These are phyloP conservation scores for Lathyrus oleraceus DNA, from an alignment of 306 rosid species.

Conservation along the genomic window DNA sequence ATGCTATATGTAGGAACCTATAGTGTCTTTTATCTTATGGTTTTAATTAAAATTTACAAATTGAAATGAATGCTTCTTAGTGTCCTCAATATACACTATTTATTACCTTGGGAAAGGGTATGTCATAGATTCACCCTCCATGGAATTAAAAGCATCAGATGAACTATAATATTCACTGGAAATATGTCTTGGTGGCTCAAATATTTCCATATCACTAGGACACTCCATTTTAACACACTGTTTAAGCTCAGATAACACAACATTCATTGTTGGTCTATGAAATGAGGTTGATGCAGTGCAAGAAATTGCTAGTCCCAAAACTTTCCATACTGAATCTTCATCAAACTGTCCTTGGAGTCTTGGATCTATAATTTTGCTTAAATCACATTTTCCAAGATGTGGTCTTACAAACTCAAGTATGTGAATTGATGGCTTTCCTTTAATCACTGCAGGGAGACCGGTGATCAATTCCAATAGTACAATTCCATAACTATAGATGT, in stretches of 20 bases:
- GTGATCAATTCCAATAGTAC: conserved; percentile 63
- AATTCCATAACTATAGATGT: conserved; percentile 62
- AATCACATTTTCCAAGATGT: conserved; percentile 39
- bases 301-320: conserved; percentile 54
- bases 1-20: neutral
- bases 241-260: conserved; percentile 52
- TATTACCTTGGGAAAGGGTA: conserved; percentile 41
- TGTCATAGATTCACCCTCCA: conserved; percentile 42
- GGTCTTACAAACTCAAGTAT: conserved; percentile 50
- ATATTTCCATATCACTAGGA: conserved; percentile 34
- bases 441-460: conserved; percentile 54
- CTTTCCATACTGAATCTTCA: conserved; percentile 38
- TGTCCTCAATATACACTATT: neutral
- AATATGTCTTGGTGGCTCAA: conserved; percentile 20
- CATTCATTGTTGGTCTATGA: conserved; percentile 56
- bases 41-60: neutral
- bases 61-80: neutral
- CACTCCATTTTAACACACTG: conserved; percentile 44
- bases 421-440: conserved; percentile 42
- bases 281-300: conserved; percentile 50
- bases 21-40: neutral
- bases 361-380: conserved; percentile 46
- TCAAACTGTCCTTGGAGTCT: conserved; percentile 50
- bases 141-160: conserved; percentile 41
- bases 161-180: conserved; percentile 32